These are phyloP conservation scores for Scedosporium aurantiacum DNA, from an alignment of 2,329 filamentous ascomycete genomes.

Conservation along the genomic window DNA sequence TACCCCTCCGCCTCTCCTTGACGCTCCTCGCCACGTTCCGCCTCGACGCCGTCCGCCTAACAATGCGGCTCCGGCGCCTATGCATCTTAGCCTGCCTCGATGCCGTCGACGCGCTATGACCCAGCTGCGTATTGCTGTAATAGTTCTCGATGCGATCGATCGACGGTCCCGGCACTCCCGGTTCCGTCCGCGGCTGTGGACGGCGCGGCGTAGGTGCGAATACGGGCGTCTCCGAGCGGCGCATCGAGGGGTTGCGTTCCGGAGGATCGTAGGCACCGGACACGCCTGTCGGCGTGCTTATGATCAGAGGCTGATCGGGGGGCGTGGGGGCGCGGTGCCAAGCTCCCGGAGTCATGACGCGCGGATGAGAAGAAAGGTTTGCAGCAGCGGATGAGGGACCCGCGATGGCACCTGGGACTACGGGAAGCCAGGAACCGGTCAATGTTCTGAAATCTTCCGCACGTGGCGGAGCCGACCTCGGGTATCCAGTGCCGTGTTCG, in stretches of 20 bases:
- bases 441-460: background rate
- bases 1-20: constrained; percentile 26
- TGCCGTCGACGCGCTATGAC: background rate
- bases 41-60: background rate
- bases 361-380: background rate
- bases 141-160: constrained; percentile 46
- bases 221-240: constrained; percentile 31
- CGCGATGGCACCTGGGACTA: background rate
- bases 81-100: background rate
- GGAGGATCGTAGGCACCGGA: constrained; percentile 40
- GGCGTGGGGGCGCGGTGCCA: constrained; percentile 12
- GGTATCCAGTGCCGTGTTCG: background rate
- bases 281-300: constrained; percentile 47
- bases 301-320: constrained; percentile 45
- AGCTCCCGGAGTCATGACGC: background rate
- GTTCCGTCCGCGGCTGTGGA: constrained; percentile 27
- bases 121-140: background rate
- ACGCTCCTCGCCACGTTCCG: constrained; percentile 20
- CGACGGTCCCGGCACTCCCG: constrained; percentile 28
- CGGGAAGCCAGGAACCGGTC: background rate
- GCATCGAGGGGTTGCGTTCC: constrained; percentile 17
- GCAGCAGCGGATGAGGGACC: background rate
- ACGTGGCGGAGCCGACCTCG: background rate
- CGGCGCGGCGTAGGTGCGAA: constrained; percentile 42
- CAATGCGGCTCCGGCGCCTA: background rate